Percentiles rank a stretch among this genome's conserved stretches.
These are phyloP conservation scores for Infundibulicybe gibba DNA, from an alignment of 768 basidiomycete species.

Conservation along the genomic window DNA sequence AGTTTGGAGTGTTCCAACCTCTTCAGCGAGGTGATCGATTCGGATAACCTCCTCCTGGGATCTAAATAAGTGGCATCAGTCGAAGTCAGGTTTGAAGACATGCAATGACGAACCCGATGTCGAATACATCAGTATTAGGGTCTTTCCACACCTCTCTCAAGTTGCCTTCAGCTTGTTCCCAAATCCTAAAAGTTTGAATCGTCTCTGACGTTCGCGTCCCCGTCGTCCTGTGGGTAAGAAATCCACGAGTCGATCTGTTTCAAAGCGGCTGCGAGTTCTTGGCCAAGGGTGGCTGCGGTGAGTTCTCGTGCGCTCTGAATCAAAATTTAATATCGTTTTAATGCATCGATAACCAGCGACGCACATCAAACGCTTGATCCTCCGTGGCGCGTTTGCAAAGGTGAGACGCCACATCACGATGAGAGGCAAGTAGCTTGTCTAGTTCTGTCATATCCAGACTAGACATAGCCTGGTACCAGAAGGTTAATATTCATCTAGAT, in stretches of 20 bases:
- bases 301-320: constrained; percentile 76
- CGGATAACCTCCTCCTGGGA: constrained; percentile 69
- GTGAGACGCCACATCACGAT: constrained; percentile 64
- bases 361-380: constrained; percentile 78
- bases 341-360: constrained; percentile 14
- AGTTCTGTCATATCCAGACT: constrained; percentile 47
- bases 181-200: constrained; percentile 39
- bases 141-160: constrained; percentile 75
- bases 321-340: not conserved
- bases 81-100: not conserved
- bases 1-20: constrained; percentile 72
- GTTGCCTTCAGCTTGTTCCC: constrained; percentile 58
- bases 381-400: constrained; percentile 69
- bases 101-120: constrained; percentile 53
- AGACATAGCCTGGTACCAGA: constrained; percentile 44
- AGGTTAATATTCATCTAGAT: not conserved
- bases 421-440: constrained; percentile 54
- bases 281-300: constrained; percentile 73
- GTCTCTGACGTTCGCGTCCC: constrained; percentile 42
- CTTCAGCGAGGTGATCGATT: constrained; percentile 68
- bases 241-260: constrained; percentile 53
- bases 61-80: constrained; percentile 26
- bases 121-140: constrained; percentile 69
- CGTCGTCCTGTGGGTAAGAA: constrained; percentile 38
- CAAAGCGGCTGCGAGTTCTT: constrained; percentile 74